Evolutionary conservation across 805 yeast species (phyloP), one percentile per base, ranked within the genome.

Genomic region (Metschnikowia noctiluminum): DNA sequence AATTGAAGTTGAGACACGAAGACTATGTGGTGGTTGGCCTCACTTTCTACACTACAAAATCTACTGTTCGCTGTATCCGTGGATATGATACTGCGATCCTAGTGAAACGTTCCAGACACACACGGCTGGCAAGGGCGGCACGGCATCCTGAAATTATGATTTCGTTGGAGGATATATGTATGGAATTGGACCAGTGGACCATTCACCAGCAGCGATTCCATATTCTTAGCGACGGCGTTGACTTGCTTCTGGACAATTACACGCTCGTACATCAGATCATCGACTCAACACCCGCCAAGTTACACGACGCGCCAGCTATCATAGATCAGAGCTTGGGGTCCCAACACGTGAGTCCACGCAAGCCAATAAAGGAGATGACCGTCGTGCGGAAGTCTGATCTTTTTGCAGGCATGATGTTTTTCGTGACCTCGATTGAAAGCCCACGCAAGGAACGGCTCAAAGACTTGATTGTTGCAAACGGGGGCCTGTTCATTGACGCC

Each of bases 1-100:
- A 65, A 13, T 53, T 74, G 30, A 62, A 66, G 12, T 64, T 68
- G 14, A 58, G 52, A 21, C 56, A 62, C 7, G 53, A 61, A 1
- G 60, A 60, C 7, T 80, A 71, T 55, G 46, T 52, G 6, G 79
- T 84, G 2, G 69, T 76, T 1, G 87, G 83, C 0, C 60, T 84
- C 34, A 46, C 57, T 15, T 44, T 42, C 26, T 54, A 49, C 5
- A 46, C 67, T 64, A 35, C 62, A 65, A 46, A 45, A 38, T 30
- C 57, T 12, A 26, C 14, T 1, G 38, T 84, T 7, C 63, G 71
- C 42, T 84, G 89, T 59, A 70, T 81, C 48, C 67, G 89, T 53
- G 90, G 90, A 0, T 84, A 69, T 57, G 82, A 82, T 58, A 66
- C 73, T 0, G 77, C 81, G 15, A 2, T 65, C 67, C 52, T 63